Evolutionary conservation across 768 basidiomycete genomes (phyloP), one percentile per base, ranked within the genome.

Genomic region (Boletus tylopilopsis): DNA sequence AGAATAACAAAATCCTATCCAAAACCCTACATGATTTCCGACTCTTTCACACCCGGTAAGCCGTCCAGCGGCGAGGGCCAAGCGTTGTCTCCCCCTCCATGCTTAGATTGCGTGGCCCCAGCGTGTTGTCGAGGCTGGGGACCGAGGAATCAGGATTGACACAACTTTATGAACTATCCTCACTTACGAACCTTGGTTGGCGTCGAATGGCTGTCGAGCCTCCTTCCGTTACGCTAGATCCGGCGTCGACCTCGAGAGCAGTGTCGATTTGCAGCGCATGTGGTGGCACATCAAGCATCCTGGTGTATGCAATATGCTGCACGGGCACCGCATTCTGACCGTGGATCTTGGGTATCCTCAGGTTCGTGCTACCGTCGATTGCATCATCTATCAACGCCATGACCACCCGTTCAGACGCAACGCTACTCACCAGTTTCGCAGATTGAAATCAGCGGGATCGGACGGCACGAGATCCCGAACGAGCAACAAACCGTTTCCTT

Each of bases 111-210:
- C 21, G 41, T 18, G 36, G 33, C 5, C 21, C n/a, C 23, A n/a
- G 16, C 24, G 21, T 18, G 19, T 50, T 57, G 19, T 23, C 15
- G 11, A 23, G 3, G 27, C 8, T n/a, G n/a, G n/a, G n/a, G 13
- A 34, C 8, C 36, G 23, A 4, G 3, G 19, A 3, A 38, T 52
- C 19, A 49, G 27, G 13, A 16, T n/a, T 8, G 16, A 33, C 37
- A 21, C 22, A n/a, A 45, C n/a, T 0, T 27, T 21, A 3, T 25
- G 6, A 10, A 29, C 16, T 2, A 42, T 6, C 19, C 6, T n/a
- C 24, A 54, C 50, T 52, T 34, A 62, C 61, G 49, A n/a, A 59
- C 61, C 49, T 56, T 35, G 27, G 34, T 30, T 23, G 44, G 21
- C 23, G 25, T 16, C 39, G 50, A 7, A 27, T 35, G 29, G 7